phyloP scores from a whole-genome alignment of 73 alveolate genomes.

The Paramecium tetraurelia region DNA sequence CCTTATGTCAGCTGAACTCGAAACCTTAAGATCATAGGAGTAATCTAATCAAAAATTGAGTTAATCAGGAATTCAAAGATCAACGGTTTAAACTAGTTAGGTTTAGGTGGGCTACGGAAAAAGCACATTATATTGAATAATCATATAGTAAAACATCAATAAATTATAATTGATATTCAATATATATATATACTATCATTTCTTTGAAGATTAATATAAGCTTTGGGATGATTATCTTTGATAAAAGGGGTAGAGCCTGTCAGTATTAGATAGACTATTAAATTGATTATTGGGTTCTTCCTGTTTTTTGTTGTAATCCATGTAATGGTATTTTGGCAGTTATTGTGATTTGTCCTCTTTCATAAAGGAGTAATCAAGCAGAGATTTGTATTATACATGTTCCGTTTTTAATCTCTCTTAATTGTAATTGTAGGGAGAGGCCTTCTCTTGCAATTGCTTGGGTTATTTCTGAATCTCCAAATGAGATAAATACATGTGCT shows the following conservation, averaged over 20 bases:
- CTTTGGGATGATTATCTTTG: background rate
- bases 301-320: background rate
- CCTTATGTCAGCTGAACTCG: slow-evolving; percentile 40
- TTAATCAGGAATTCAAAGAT: background rate
- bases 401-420: background rate
- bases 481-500: background rate
- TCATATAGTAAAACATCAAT: background rate
- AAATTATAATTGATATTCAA: background rate
- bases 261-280: background rate
- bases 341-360: background rate
- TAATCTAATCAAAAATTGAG: background rate
- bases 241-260: background rate
- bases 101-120: background rate
- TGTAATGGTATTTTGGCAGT: background rate
- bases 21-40: background rate
- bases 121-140: slow-evolving; percentile 1
- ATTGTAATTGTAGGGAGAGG: background rate
- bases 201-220: background rate
- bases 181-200: background rate
- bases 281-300: background rate
- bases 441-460: background rate
- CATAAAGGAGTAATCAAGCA: background rate
- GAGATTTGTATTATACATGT: background rate
- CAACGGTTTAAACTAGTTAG: background rate
- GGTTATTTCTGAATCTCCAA: background rate